Base-by-base conservation (phyloP, 2,329 filamentous ascomycete species). In the Myrmaecium sp. region DNA sequence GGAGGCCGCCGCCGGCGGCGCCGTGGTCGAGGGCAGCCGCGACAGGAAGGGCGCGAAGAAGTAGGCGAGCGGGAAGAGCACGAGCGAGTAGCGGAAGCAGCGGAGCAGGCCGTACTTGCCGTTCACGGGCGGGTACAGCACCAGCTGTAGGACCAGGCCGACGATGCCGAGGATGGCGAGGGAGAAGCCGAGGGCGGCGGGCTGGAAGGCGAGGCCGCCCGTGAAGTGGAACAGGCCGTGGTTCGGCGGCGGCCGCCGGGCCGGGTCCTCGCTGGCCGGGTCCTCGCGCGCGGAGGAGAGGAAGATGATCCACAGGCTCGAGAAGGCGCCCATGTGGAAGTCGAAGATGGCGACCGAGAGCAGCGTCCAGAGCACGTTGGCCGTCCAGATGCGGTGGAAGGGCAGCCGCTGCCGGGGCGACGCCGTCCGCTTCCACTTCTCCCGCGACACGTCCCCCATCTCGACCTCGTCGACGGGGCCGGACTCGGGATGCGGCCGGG, bases 151-250 rank as follows among this genome's bases (percentile, higher is more conserved):
- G 0, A 61, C 54, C 19, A 89, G 74, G n/a, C 81, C 81, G 22
- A 86, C 70, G 25, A 68, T 52, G 6, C 80, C 81, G 10, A 89
- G 64, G 27, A 78, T 72, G 3, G 79, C 72, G 56, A 84, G 82
- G 4, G 77, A 76, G 22, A 79, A 54, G n/a, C 80, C 80, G 17
- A 89, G 75, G 3, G 68, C 65, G 1, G 66, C 62, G 0, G 78
- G 72, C 1, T 68, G 66, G 27, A 89, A 63, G n/a, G 77, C 77
- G 0, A 89, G 59, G 2, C 81, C 81, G 15, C 80, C 78, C 1
- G 66, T 64, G 37, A 77, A 83, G 33, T 63, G 51, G 41, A 76
- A 69, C 5, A 21, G 28, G 20, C 21, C 28, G 3, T 20, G 26
- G 23, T 10, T 19, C 11, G 26, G 17, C 17, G 21, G 28, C 18